Percentiles rank a stretch among this genome's conserved stretches.
phyloP scores from a whole-genome alignment of 176 grass and related monocot species.

The Typha latifolia region DNA sequence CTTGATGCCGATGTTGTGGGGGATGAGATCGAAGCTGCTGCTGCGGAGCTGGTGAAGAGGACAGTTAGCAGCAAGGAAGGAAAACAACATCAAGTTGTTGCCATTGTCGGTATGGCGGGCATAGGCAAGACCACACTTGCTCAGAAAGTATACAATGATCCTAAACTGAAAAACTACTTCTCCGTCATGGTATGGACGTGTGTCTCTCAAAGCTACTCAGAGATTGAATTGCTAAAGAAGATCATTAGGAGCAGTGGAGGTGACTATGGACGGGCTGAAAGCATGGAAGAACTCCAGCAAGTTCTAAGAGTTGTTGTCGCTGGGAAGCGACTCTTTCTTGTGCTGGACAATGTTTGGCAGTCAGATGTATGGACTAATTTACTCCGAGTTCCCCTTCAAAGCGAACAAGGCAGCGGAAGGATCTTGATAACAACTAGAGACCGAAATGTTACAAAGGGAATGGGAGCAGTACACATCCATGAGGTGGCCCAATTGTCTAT shows the following conservation, averaged over 20 bases:
- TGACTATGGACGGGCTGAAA: conserved; percentile 1
- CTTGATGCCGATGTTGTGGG: conserved; percentile 29
- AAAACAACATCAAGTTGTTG: conserved; percentile 4
- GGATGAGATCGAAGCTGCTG: background rate
- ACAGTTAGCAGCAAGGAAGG: conserved; percentile 1
- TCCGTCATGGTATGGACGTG: conserved; percentile 17
- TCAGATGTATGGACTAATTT: conserved; percentile 12
- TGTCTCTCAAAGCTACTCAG: conserved; percentile 11
- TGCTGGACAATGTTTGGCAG: conserved; percentile 40
- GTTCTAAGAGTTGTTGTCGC: conserved; percentile 11
- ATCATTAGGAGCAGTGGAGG: conserved; percentile 2
- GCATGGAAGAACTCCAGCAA: background rate
- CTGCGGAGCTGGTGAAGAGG: background rate
- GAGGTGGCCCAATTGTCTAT: conserved; percentile 23
- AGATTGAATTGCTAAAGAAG: background rate
- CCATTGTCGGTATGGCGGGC: conserved; percentile 25
- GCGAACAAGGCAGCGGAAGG: background rate
- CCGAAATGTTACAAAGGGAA: conserved; percentile 7
- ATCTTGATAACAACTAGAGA: conserved; percentile 30
- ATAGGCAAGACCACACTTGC: conserved; percentile 31
- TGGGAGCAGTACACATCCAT: conserved; percentile 15
- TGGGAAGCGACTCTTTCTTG: no score
- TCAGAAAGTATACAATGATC: conserved; percentile 29
- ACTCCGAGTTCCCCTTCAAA: conserved; percentile 16
- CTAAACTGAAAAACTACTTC: conserved; percentile 11